phyloP scores from a whole-genome alignment of 2,329 filamentous ascomycete genomes.

The Parastagonospora avenae region DNA sequence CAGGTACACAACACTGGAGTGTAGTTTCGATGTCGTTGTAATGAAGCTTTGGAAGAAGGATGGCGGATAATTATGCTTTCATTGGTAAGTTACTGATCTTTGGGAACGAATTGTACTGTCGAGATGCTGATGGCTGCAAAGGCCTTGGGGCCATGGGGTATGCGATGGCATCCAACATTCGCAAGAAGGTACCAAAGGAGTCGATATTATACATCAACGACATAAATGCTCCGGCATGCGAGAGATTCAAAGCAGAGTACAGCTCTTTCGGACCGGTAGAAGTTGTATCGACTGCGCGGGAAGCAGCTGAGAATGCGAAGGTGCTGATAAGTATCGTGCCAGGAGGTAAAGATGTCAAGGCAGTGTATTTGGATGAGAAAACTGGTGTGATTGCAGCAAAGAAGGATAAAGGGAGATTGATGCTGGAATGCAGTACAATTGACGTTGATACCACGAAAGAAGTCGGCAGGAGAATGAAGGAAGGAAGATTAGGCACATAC shows the following conservation, averaged over 20 bases:
- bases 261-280: slow-evolving; percentile 25
- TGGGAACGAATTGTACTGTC: not conserved
- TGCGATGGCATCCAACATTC: slow-evolving; percentile 39
- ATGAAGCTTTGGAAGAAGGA: slow-evolving; percentile 1
- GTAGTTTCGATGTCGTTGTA: no score
- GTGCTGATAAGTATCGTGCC: slow-evolving; percentile 39
- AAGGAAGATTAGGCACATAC: slow-evolving; percentile 23
- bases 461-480: slow-evolving; percentile 23
- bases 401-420: slow-evolving; percentile 22
- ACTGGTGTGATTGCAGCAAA: slow-evolving; percentile 31
- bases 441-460: slow-evolving; percentile 34
- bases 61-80: slow-evolving; percentile 33
- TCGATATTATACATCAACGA: slow-evolving; percentile 38
- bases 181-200: slow-evolving; percentile 25
- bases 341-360: slow-evolving; percentile 29
- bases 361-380: slow-evolving; percentile 34
- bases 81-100: slow-evolving; percentile 23
- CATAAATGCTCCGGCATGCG: slow-evolving; percentile 29
- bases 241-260: slow-evolving; percentile 28
- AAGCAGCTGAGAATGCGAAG: slow-evolving; percentile 34
- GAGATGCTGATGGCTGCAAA: slow-evolving; percentile 5
- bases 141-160: slow-evolving; percentile 45
- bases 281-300: slow-evolving; percentile 30
- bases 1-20: no score
- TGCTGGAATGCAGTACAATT: slow-evolving; percentile 42